Conservation (phyloP, 225 moss, liverwort and hornwort genomes). For the Neckera pumila region DNA sequence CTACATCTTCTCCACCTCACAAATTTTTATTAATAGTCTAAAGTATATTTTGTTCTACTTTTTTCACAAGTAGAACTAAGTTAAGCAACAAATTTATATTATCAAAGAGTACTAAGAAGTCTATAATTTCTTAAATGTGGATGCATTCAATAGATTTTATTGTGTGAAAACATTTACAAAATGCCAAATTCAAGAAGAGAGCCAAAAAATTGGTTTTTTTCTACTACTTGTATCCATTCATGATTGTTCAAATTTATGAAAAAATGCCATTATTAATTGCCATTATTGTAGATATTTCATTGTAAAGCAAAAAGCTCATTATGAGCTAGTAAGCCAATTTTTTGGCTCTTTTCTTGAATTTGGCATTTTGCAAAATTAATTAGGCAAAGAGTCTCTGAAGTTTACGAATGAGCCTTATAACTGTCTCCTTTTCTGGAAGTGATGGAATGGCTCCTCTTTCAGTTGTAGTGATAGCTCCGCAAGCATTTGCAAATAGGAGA, state of each 20-base stretch:
- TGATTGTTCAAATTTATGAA: too few relatives aligned
- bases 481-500: conserved; percentile 44
- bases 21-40: background rate
- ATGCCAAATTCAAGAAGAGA: background rate
- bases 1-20: background rate
- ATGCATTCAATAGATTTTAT: background rate
- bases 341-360: too few relatives aligned
- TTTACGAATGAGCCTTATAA: conserved; percentile 23
- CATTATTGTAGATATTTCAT: too few relatives aligned
- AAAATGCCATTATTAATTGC: too few relatives aligned
- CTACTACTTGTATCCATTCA: too few relatives aligned
- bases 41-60: background rate
- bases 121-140: background rate
- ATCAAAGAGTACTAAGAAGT: background rate
- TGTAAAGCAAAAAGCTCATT: too few relatives aligned
- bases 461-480: conserved; percentile 37
- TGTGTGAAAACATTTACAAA: background rate
- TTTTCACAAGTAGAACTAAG: background rate
- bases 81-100: background rate
- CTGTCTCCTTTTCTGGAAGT: conserved; percentile 27
- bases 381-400: background rate
- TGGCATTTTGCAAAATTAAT: too few relatives aligned
- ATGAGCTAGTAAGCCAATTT: too few relatives aligned
- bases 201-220: background rate
- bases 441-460: conserved; percentile 51